These are phyloP conservation scores for Agaricus subrufescens DNA, from an alignment of 768 basidiomycete species.

Conservation along the genomic window DNA sequence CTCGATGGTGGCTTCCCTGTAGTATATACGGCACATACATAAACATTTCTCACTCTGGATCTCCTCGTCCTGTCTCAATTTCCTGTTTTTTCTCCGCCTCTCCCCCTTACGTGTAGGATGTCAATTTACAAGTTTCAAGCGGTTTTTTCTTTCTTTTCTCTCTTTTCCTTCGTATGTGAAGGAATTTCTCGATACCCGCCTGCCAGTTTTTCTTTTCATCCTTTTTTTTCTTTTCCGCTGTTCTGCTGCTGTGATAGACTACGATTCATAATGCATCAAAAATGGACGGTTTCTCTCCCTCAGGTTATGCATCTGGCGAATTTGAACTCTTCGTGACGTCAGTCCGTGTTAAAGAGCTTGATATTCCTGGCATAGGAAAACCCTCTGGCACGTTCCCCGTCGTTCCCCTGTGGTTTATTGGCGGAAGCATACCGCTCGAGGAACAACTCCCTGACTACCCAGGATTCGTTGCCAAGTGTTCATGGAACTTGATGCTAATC, in stretches of 20 bases:
- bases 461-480: no score
- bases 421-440: no score
- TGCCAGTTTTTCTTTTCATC: neutral
- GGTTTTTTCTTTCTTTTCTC: neutral
- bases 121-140: neutral
- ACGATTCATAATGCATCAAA: constrained; percentile 6
- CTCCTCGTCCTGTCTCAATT: neutral
- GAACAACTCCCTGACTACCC: no score
- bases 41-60: neutral
- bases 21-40: neutral
- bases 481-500: neutral
- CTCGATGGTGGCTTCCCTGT: neutral
- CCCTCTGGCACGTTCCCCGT: no score
- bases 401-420: no score
- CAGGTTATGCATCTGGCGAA: neutral
- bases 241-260: constrained; percentile 6
- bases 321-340: no score
- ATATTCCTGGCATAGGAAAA: no score
- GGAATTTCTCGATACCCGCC: constrained; percentile 5
- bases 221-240: neutral
- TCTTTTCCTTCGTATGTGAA: neutral
- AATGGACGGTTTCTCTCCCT: neutral
- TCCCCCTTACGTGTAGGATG: neutral
- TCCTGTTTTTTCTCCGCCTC: neutral
- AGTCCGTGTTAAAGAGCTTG: no score